Evolutionary conservation across 2,329 filamentous ascomycete species (phyloP).

Genomic region (Fusarium nelsonii): DNA sequence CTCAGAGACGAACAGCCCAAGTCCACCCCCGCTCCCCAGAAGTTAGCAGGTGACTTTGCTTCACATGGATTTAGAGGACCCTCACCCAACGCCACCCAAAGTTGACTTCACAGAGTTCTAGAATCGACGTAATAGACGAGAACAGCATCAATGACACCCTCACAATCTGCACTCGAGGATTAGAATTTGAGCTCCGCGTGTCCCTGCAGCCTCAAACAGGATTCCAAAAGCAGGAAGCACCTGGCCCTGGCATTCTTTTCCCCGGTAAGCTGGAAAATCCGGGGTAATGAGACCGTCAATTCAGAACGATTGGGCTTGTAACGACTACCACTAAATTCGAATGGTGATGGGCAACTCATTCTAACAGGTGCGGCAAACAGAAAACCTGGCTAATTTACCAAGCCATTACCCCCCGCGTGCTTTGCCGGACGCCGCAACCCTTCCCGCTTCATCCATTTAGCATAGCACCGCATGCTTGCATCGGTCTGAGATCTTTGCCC

Average conservation of each 20-base stretch:
- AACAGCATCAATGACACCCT: constrained; percentile 11
- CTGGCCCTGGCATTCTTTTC: constrained; percentile 41
- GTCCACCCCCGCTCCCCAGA: constrained; percentile 24
- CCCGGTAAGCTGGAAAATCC: constrained; percentile 42
- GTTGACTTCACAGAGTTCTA: constrained; percentile 26
- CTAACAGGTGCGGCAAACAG: constrained; percentile 46
- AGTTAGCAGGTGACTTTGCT: constrained; percentile 36
- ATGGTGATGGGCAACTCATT: constrained; percentile 42
- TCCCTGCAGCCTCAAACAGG: constrained; percentile 36
- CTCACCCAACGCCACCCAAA: constrained; percentile 29
- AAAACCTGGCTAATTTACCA: constrained; percentile 34
- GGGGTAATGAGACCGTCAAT: constrained; percentile 43
- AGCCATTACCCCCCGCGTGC: constrained; percentile 38
- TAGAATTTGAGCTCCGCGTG: constrained; percentile 4
- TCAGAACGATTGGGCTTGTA: constrained; percentile 23
- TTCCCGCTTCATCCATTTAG: constrained; percentile 30
- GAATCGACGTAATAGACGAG: constrained; percentile 14
- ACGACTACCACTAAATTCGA: constrained; percentile 25
- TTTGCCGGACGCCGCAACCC: constrained; percentile 38
- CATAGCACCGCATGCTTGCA: constrained; percentile 17
- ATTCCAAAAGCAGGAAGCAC: constrained; percentile 34
- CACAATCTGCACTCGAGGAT: constrained; percentile 1
- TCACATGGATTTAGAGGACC: constrained; percentile 19
- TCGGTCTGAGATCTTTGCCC: constrained; percentile 36
- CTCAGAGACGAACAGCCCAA: neutral